phyloP scores from a whole-genome alignment of 2,329 filamentous ascomycete species.

The Aspergillus ibericus region DNA sequence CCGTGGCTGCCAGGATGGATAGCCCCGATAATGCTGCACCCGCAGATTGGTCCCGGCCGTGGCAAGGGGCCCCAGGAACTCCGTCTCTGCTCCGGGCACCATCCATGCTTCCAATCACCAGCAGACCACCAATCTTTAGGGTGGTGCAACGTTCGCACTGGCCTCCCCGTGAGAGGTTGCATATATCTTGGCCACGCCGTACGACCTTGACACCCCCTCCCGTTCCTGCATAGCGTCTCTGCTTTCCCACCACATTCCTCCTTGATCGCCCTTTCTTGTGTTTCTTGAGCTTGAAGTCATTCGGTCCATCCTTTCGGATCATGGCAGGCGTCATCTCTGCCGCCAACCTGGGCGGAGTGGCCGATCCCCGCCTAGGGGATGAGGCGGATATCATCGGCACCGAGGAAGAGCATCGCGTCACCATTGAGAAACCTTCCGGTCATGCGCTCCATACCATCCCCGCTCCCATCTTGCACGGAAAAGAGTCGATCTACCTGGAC shows the following conservation, averaged over 20 bases:
- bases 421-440: neutral
- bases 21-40: no score
- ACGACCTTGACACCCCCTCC: neutral
- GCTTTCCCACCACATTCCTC: neutral
- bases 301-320: neutral
- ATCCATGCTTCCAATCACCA: no score
- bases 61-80: no score
- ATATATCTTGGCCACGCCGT: neutral
- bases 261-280: neutral
- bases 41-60: no score
- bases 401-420: neutral
- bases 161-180: neutral
- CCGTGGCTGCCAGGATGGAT: no score
- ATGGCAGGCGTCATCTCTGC: neutral
- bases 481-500: neutral
- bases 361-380: neutral
- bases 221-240: neutral
- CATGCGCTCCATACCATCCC: neutral
- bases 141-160: neutral
- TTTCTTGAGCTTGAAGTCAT: no score
- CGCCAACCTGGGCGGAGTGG: slow-evolving; percentile 1
- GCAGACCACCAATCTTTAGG: neutral
- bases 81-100: no score
- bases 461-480: neutral
- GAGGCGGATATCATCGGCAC: neutral